Conservation (phyloP, 306 rosid species). For the Glycine soja region DNA sequence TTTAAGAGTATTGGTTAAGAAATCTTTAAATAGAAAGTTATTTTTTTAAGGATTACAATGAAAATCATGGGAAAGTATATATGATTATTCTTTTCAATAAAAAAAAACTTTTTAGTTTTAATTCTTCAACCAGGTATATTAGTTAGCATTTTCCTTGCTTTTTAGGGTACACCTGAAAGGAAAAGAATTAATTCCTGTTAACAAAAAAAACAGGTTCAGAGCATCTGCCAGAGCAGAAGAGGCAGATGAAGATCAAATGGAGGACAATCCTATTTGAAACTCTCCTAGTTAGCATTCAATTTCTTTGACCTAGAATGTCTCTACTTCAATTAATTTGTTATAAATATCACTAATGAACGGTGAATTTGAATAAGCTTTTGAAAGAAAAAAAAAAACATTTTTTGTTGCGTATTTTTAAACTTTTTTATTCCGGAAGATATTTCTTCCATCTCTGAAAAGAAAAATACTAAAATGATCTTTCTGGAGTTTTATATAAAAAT, state of each 20-base stretch:
- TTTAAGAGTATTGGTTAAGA: no score
- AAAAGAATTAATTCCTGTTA: not conserved
- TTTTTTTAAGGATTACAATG: no score
- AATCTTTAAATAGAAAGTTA: no score
- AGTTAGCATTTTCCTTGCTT: not conserved
- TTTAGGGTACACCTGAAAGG: not conserved
- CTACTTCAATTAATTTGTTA: not conserved
- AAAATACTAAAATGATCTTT: not conserved
- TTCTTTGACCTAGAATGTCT: constrained; percentile 12
- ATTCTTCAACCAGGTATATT: no score
- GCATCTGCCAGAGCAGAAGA: not conserved
- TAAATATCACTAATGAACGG: not conserved
- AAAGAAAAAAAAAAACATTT: no score
- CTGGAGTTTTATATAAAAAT: not conserved
- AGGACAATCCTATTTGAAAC: not conserved
- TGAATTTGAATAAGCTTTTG: not conserved
- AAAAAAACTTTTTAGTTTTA: no score
- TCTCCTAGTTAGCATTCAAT: constrained; percentile 14
- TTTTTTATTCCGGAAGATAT: not conserved
- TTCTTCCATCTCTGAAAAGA: not conserved
- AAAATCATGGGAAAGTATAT: no score
- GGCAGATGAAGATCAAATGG: not conserved
- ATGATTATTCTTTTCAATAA: no score
- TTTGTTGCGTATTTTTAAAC: not conserved
- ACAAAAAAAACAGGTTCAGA: not conserved